A percentile compares a stretch with the other conserved stretches of the same genome.
phyloP scores from a whole-genome alignment of 1,284 basidiomycete species.

The Puccinia polysora region DNA sequence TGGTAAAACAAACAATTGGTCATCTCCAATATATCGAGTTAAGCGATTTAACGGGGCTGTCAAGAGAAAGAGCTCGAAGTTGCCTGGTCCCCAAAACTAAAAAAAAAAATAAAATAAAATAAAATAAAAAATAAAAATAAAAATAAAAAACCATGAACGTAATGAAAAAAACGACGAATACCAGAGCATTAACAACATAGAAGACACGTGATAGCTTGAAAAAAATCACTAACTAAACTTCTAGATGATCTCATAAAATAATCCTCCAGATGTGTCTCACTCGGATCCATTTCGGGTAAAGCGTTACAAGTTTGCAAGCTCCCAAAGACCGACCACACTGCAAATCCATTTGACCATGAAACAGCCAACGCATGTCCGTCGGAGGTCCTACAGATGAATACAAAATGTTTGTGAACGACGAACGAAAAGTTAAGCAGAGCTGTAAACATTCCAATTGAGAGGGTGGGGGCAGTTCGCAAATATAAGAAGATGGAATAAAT shows the following conservation, averaged over 20 bases:
- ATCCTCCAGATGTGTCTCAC: constrained; percentile 60
- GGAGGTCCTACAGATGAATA: constrained; percentile 60
- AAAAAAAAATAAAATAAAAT: background rate
- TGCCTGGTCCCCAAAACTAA: constrained; percentile 52
- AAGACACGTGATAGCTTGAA: constrained; percentile 62
- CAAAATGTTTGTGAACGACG: background rate
- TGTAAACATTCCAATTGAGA: background rate
- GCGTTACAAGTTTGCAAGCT: constrained; percentile 72
- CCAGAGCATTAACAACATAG: constrained; percentile 76
- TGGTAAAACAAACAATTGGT: constrained; percentile 76
- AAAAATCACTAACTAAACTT: constrained; percentile 45
- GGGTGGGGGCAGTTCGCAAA: no score
- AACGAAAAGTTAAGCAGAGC: no score
- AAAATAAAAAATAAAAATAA: background rate
- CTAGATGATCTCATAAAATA: constrained; percentile 48
- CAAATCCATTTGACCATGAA: constrained; percentile 84
- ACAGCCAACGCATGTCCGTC: constrained; percentile 98
- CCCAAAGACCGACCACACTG: constrained; percentile 84
- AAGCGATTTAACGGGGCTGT: background rate
- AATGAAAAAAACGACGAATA: constrained; percentile 51
- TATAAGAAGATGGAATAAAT: constrained; percentile 8
- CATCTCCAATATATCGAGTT: constrained; percentile 20
- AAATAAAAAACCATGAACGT: constrained; percentile 7
- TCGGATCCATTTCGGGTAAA: constrained; percentile 58
- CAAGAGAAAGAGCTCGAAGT: constrained; percentile 37